These are phyloP conservation scores for Gracilaria gracilis DNA, from an alignment of 23 red algal species.

Conservation along the genomic window DNA sequence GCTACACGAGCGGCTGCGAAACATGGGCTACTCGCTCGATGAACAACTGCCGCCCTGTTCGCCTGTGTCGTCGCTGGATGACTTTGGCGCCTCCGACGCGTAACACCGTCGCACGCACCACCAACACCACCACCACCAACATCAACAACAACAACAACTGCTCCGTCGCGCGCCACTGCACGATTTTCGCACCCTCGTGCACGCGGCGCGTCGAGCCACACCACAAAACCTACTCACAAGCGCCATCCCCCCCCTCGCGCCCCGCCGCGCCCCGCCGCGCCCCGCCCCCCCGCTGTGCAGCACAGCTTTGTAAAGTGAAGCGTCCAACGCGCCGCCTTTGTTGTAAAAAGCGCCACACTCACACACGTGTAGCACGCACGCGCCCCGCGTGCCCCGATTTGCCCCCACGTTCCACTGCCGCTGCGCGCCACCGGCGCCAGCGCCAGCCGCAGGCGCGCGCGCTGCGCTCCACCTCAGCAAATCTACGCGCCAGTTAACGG, in stretches of 20 bases:
- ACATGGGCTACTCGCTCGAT: constrained; percentile 32
- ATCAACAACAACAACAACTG: no score
- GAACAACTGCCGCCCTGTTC: constrained; percentile 16
- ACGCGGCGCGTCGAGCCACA: no score
- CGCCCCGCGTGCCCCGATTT: no score
- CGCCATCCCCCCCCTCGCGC: background rate
- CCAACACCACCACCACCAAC: background rate
- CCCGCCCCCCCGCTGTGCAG: background rate
- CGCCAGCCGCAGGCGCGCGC: no score
- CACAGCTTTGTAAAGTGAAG: constrained; percentile 7
- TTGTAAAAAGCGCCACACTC: background rate
- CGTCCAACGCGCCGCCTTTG: background rate
- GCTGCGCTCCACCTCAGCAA: no score
- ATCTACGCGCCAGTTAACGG: constrained; percentile 12
- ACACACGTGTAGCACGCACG: no score
- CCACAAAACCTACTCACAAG: background rate
- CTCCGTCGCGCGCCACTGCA: background rate
- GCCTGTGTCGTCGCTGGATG: constrained; percentile 57
- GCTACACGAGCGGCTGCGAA: constrained; percentile 52
- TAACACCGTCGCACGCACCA: background rate
- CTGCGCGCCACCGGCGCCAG: background rate
- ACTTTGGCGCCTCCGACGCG: background rate
- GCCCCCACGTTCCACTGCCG: no score
- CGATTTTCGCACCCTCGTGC: background rate
- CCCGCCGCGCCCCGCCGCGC: background rate